Percentiles rank a stretch among this genome's conserved stretches.
phyloP scores from a whole-genome alignment of 176 grass and related monocot genomes.

The Secale cereale region DNA sequence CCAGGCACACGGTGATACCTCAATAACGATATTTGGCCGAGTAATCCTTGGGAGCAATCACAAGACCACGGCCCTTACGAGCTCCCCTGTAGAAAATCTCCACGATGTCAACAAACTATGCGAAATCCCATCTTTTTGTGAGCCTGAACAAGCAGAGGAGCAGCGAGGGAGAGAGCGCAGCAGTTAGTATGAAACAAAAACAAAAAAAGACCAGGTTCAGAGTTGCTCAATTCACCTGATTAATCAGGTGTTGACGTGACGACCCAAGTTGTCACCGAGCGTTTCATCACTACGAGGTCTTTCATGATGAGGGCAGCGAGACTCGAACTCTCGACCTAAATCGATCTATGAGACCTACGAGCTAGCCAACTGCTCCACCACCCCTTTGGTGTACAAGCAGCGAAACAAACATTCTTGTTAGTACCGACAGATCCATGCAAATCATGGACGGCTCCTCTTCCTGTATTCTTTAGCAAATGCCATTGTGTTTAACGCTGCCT shows the following conservation, averaged over 20 bases:
- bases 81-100: conserved; percentile 85
- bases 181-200: no score
- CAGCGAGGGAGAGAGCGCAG: no score
- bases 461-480: no score
- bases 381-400: not conserved
- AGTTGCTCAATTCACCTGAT: no score
- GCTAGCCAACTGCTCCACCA: conserved; percentile 53
- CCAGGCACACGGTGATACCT: not conserved
- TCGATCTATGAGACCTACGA: conserved; percentile 23
- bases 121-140: no score
- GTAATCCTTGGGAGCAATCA: conserved; percentile 91
- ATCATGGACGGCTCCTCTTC: no score
- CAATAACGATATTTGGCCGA: conserved; percentile 87
- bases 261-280: not conserved
- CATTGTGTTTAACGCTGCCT: no score
- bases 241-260: no score
- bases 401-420: no score
- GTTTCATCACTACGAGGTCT: not conserved
- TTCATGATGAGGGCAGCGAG: conserved; percentile 41
- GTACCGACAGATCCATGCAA: no score
- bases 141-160: no score
- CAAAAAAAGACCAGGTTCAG: no score
- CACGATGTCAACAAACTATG: conserved; percentile 72
- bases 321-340: conserved; percentile 91
- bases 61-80: conserved; percentile 66